Percentiles rank a stretch among this genome's conserved stretches.
Conservation (phyloP, 2,329 filamentous ascomycete genomes). For the Elsinoe arachidis region DNA sequence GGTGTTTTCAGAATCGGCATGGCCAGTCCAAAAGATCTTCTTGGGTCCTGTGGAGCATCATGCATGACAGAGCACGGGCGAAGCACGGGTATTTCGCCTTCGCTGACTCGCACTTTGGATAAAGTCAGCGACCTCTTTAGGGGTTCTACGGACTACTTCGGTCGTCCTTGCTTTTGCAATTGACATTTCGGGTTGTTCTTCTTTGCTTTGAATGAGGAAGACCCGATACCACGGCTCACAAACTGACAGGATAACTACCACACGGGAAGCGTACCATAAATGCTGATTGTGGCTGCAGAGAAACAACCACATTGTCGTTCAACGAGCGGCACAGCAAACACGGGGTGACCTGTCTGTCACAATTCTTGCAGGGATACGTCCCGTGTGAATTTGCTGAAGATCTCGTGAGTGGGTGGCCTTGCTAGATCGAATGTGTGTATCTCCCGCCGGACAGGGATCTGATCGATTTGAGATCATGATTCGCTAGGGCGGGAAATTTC, state of each 20-base stretch:
- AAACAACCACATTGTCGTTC: slow-evolving; percentile 10
- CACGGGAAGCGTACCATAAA: background rate
- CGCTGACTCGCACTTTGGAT: slow-evolving; percentile 1
- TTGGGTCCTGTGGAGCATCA: background rate
- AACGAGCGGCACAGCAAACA: background rate
- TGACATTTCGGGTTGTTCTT: background rate
- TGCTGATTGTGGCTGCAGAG: background rate
- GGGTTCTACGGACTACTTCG: slow-evolving; percentile 8
- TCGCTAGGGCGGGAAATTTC: background rate
- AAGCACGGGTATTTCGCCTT: background rate
- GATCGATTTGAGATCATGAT: slow-evolving; percentile 2
- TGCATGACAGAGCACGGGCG: slow-evolving; percentile 8
- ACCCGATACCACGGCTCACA: background rate
- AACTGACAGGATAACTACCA: background rate
- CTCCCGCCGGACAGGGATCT: background rate
- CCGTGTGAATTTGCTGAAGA: background rate
- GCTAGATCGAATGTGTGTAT: background rate
- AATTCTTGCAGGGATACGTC: background rate
- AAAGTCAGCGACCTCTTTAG: slow-evolving; percentile 2
- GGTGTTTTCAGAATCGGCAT: background rate
- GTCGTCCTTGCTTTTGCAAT: background rate
- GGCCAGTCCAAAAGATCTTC: slow-evolving; percentile 5
- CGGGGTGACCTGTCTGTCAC: background rate
- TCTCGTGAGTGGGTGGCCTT: background rate
- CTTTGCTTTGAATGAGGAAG: background rate